Percentiles rank a stretch among this genome's conserved stretches.
Conservation (phyloP, 2,329 filamentous ascomycete species). For the Davidsoniella eucalypti region DNA sequence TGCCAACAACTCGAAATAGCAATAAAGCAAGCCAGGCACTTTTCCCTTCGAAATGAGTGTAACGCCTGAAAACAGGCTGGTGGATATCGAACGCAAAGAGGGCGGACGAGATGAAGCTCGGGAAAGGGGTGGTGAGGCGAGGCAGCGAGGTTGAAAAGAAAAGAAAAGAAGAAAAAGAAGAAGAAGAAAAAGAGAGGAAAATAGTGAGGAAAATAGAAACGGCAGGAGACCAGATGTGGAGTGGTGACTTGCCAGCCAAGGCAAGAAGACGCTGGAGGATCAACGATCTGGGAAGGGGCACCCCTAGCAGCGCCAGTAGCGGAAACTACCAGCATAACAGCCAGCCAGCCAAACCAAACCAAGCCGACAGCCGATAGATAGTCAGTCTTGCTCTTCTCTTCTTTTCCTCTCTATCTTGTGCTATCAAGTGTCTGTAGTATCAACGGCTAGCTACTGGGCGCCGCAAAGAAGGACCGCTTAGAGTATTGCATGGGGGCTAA, state of each 20-base stretch:
- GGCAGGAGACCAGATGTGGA: background rate
- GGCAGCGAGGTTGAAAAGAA: constrained; percentile 3
- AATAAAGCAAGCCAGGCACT: too few relatives aligned
- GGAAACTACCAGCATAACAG: too few relatives aligned
- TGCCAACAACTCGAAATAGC: background rate
- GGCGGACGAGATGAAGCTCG: constrained; percentile 16
- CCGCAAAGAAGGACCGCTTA: too few relatives aligned
- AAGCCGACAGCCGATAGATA: too few relatives aligned
- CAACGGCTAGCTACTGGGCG: too few relatives aligned
- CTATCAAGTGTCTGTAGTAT: too few relatives aligned
- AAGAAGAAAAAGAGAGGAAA: constrained; percentile 16
- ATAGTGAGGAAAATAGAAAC: constrained; percentile 14
- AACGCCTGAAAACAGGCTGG: constrained; percentile 38
- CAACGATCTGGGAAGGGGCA: constrained; percentile 5
- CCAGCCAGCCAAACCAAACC: too few relatives aligned
- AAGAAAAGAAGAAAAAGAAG: constrained; percentile 11
- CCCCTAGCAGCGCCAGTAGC: background rate
- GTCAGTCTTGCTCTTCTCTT: too few relatives aligned
- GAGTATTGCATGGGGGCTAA: too few relatives aligned
- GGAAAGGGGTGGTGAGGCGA: background rate
- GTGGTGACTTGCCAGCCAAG: background rate
- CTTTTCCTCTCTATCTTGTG: too few relatives aligned
- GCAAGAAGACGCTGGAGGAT: constrained; percentile 11
- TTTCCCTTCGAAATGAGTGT: constrained; percentile 31
- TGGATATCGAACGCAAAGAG: constrained; percentile 1